Conservation (phyloP, 495 filamentous ascomycete species). For the Hypoxylon fuscum region DNA sequence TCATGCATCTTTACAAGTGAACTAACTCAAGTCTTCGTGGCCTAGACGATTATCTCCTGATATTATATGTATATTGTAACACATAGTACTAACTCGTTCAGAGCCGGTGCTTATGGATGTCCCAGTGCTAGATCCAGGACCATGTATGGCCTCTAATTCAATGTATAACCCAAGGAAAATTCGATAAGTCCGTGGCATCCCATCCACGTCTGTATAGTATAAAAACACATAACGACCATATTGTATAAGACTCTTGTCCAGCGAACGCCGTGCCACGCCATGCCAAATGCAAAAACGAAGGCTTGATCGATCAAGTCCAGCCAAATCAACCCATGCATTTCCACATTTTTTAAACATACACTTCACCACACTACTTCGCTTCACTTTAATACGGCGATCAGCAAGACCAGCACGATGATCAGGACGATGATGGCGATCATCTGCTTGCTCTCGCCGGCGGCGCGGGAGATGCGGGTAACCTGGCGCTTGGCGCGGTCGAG, state of each 20-base stretch:
- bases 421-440: constrained; percentile 78
- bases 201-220: constrained; percentile 28
- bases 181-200: constrained; percentile 13
- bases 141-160: constrained; percentile 8
- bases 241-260: constrained; percentile 17
- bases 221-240: constrained; percentile 20
- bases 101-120: no score
- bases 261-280: constrained; percentile 40
- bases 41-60: neutral
- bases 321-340: neutral
- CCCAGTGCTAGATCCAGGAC: no score
- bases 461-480: constrained; percentile 72
- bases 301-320: constrained; percentile 21
- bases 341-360: neutral
- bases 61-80: no score
- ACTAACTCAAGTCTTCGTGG: neutral
- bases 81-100: no score
- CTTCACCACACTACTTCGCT: neutral
- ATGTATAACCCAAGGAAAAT: constrained; percentile 28
- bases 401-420: constrained; percentile 78
- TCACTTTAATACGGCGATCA: constrained; percentile 83
- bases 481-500: constrained; percentile 77
- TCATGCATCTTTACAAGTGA: neutral
- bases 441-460: constrained; percentile 81
- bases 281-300: constrained; percentile 40